phyloP scores from a whole-genome alignment of 129 eudicot species.

The Pulicaria dysenterica region DNA sequence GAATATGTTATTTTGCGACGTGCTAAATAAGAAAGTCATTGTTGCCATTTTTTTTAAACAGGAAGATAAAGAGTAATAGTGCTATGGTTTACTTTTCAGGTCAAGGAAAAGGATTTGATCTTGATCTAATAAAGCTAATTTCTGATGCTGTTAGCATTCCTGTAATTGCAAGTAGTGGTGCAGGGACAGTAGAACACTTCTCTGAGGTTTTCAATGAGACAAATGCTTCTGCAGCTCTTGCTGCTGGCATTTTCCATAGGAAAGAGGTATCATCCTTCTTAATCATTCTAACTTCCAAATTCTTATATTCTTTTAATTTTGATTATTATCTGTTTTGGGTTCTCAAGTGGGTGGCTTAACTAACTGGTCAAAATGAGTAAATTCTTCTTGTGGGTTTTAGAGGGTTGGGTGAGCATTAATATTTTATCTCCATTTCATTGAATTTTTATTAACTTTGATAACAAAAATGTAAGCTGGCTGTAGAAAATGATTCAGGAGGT shows the following conservation, averaged over 20 bases:
- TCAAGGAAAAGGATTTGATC: conserved; percentile 95
- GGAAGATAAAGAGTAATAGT: neutral
- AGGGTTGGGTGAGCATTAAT: neutral
- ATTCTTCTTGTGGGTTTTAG: neutral
- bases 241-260: conserved; percentile 97
- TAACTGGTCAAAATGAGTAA: neutral
- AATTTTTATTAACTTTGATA: neutral
- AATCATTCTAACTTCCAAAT: neutral
- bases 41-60: neutral
- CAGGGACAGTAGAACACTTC: conserved; percentile 78
- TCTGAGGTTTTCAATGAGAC: conserved; percentile 81
- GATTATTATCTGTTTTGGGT: too few species aligned
- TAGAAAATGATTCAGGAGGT: neutral
- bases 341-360: too few species aligned
- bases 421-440: neutral
- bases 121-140: conserved; percentile 67
- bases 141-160: conserved; percentile 97
- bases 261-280: conserved; percentile 59
- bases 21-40: neutral
- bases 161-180: conserved; percentile 98
- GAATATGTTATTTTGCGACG: neutral
- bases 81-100: conserved; percentile 46
- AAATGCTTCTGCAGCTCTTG: conserved; percentile 98
- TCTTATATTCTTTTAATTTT: too few species aligned
- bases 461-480: neutral